A percentile compares a stretch with the other conserved stretches of the same genome.
Conservation (phyloP, 495 filamentous ascomycete species). For the Penicillium coprophilum region DNA sequence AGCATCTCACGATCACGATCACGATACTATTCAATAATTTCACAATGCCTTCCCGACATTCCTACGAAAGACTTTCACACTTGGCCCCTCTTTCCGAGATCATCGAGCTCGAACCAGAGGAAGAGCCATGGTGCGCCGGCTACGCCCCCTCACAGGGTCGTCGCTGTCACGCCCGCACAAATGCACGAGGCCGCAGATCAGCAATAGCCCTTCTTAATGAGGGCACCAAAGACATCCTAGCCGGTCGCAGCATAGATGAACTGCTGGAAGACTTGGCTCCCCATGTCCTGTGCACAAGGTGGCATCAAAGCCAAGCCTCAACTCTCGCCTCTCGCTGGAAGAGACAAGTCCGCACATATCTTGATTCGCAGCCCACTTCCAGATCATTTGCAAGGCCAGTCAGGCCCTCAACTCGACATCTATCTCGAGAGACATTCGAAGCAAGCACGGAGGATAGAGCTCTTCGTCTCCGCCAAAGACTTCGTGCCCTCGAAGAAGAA, state of each 20-base stretch:
- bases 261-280: constrained; percentile 28
- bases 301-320: constrained; percentile 28
- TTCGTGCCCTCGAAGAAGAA: neutral
- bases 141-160: constrained; percentile 25
- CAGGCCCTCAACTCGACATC: neutral
- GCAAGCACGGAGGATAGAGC: neutral
- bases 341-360: constrained; percentile 14
- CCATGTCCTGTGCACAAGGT: constrained; percentile 26
- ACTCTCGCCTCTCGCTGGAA: constrained; percentile 20
- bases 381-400: neutral
- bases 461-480: neutral
- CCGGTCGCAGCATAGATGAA: constrained; percentile 17
- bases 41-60: constrained; percentile 8
- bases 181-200: constrained; percentile 12
- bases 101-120: constrained; percentile 25
- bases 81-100: constrained; percentile 23
- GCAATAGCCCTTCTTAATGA: constrained; percentile 24
- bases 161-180: constrained; percentile 26
- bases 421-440: neutral
- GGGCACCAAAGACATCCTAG: constrained; percentile 21
- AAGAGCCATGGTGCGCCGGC: constrained; percentile 28
- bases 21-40: neutral
- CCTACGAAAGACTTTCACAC: neutral
- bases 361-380: constrained; percentile 3
- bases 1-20: neutral